These are phyloP conservation scores for Penicillium diatomitis DNA, from an alignment of 495 filamentous ascomycete species.

Conservation along the genomic window DNA sequence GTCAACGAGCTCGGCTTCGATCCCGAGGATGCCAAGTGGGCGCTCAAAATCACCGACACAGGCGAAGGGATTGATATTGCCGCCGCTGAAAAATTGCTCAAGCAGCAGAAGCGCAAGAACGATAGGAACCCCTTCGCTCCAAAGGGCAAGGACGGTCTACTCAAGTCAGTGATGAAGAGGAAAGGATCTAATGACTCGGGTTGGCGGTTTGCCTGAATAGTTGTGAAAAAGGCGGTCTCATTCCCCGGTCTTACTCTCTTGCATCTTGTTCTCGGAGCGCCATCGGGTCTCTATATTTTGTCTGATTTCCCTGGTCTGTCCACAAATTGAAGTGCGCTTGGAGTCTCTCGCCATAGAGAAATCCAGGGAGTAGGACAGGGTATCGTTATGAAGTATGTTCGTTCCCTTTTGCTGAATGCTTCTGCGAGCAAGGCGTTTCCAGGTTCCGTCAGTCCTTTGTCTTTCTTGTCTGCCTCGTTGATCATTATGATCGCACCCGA, in stretches of 20 bases:
- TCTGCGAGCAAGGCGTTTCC: no score
- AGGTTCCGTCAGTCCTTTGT: no score
- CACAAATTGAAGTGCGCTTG: no score
- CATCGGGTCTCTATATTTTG: no score
- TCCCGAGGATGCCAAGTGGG: slow-evolving; percentile 41
- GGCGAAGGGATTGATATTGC: slow-evolving; percentile 42
- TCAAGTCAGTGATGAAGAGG: slow-evolving; percentile 23
- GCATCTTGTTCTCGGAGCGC: no score
- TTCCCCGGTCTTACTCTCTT: not conserved
- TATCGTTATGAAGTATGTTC: no score
- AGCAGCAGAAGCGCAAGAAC: slow-evolving; percentile 30
- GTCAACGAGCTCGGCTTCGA: slow-evolving; percentile 41
- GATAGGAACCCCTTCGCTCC: slow-evolving; percentile 11
- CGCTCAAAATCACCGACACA: slow-evolving; percentile 43
- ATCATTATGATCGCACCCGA: no score
- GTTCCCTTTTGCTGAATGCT: no score
- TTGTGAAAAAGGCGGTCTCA: not conserved
- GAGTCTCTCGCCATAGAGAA: no score
- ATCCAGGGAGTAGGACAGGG: no score
- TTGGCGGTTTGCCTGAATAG: slow-evolving; percentile 31
- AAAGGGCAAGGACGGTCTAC: slow-evolving; percentile 12
- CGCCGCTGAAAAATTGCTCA: slow-evolving; percentile 35
- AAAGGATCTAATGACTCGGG: slow-evolving; percentile 22
- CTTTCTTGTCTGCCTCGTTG: no score
- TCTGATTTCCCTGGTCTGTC: no score